Percentiles rank a stretch among this genome's conserved stretches.
Conservation (phyloP, 2,329 filamentous ascomycete genomes). For the Fusarium sp. region DNA sequence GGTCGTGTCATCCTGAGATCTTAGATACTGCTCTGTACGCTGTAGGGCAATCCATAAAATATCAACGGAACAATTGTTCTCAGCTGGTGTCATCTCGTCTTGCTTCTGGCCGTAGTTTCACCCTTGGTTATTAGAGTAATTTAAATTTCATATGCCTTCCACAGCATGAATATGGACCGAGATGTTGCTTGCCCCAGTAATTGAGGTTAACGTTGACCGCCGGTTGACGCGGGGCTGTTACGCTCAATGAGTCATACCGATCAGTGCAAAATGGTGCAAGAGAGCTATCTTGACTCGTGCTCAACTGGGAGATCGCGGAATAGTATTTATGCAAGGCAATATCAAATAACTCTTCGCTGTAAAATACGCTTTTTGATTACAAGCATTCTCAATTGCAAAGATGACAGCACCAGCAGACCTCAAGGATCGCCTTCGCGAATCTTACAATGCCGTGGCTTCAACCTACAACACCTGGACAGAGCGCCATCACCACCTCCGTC, state of each 20-base stretch:
- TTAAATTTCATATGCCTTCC: no score
- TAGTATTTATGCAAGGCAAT: neutral
- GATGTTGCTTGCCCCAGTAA: no score
- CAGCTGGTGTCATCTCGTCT: no score
- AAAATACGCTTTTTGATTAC: neutral
- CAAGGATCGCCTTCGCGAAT: constrained; percentile 14
- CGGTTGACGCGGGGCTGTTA: neutral
- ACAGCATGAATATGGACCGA: no score
- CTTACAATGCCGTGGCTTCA: constrained; percentile 20
- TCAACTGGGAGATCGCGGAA: neutral
- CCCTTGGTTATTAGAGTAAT: no score
- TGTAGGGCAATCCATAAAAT: no score
- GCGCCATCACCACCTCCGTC: constrained; percentile 11
- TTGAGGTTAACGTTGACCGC: no score
- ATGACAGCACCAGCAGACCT: constrained; percentile 1
- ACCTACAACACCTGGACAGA: constrained; percentile 35
- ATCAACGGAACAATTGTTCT: no score
- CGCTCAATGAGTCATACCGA: neutral
- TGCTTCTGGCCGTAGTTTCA: no score
- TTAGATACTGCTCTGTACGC: no score
- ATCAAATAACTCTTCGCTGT: no score
- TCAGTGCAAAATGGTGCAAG: neutral
- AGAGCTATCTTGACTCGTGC: neutral
- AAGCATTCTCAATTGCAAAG: neutral
- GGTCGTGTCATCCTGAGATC: no score